phyloP scores from a whole-genome alignment of 2,329 filamentous ascomycete genomes.

The Colletotrichum coccodes region DNA sequence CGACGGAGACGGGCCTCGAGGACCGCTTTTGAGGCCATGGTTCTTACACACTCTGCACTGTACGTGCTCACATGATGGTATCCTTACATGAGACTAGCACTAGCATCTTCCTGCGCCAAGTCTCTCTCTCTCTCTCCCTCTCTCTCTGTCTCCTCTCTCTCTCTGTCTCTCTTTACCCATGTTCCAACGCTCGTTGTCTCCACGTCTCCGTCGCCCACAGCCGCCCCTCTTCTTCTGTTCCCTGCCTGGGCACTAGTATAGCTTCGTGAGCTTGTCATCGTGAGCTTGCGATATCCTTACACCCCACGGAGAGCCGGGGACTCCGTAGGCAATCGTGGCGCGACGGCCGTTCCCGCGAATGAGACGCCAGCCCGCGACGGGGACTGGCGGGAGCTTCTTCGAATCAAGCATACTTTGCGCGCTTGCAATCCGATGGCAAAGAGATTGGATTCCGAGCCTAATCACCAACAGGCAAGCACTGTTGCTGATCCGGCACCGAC shows the following conservation, averaged over 20 bases:
- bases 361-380: conserved; percentile 9
- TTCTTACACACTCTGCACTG: background rate
- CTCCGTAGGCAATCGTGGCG: conserved; percentile 11
- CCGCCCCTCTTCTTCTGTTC: background rate
- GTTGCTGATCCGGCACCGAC: background rate
- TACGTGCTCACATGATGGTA: conserved; percentile 7
- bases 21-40: conserved; percentile 3
- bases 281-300: background rate
- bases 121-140: too few relatives aligned
- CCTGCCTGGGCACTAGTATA: background rate
- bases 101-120: conserved; percentile 11
- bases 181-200: too few relatives aligned
- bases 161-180: background rate
- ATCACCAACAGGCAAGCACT: background rate
- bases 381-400: conserved; percentile 16
- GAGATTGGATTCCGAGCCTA: background rate
- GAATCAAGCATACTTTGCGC: conserved; percentile 21
- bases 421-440: background rate
- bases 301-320: conserved; percentile 5
- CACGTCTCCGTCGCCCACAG: background rate
- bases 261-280: background rate
- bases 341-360: conserved; percentile 12
- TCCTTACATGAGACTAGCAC: background rate
- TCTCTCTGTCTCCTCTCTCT: too few relatives aligned
- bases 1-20: too few relatives aligned